Base-by-base conservation (phyloP, 306 rosid genomes). In the Citrullus colocynthis region DNA sequence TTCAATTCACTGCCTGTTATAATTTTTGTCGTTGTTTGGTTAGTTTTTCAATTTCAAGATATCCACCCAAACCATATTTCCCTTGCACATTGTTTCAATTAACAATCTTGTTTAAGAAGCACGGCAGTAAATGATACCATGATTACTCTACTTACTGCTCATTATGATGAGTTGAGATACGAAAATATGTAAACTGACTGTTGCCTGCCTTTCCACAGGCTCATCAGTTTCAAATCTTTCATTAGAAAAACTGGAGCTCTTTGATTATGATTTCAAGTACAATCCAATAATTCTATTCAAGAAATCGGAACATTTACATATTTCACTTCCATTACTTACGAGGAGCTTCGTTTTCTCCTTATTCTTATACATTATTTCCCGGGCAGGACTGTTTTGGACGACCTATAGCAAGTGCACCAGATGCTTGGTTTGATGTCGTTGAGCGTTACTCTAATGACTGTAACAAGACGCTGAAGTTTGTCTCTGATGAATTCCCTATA, bases 341-440 rank as follows among this genome's bases (percentile, higher is more conserved):
- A 66, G 32, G 74, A 69, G 10, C 75, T 10, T 71, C 55, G 14
- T 21, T 71, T 71, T 71, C 58, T 71, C 20, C 18, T 42, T 44
- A 42, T 20, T 15, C 64, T 54, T 56, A 18, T 55, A 54, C 21
- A 7, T 15, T 58, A 12, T 18, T 66, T 57, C 18, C 44, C 45
- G 66, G 66, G 48, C 91, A 92, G 98, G 96, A 90, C 81, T 95
- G 98, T 83, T 95, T 95, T 80, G 97, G 97, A 51, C 88, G 98
- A 74, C 98, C 98, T 17, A 92, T 92, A 52, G 70, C 96, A 20
- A 95, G 97, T 82, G 96, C 97, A 81, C 98, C 97, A 39, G 97
- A 95, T 81, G 90, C 98, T 74, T 95, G 98, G 98, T 86, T 95
- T 85, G 97, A 95, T 85, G 97, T 95, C 66, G 97, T 95, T 0